These are phyloP conservation scores for Choiromyces venosus DNA, from an alignment of 495 filamentous ascomycete genomes.

Conservation along the genomic window DNA sequence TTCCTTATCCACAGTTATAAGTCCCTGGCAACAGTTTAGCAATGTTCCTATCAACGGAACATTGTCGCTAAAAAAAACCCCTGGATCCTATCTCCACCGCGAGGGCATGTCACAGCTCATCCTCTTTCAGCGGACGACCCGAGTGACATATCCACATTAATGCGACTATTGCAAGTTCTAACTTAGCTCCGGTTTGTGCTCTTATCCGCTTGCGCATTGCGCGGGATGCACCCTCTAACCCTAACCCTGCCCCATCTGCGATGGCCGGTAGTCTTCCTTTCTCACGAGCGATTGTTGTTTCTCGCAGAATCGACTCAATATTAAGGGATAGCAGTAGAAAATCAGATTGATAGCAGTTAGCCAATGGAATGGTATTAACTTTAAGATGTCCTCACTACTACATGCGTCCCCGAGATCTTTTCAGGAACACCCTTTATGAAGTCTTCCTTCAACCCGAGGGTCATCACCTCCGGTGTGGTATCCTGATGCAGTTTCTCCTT, in stretches of 20 bases:
- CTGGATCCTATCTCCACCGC: background rate
- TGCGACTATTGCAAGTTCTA: background rate
- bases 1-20: slow-evolving; percentile 18
- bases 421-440: background rate
- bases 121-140: background rate
- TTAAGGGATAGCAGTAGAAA: background rate
- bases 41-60: background rate
- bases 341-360: background rate
- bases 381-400: background rate
- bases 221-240: background rate
- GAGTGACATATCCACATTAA: background rate
- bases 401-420: background rate
- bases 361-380: background rate
- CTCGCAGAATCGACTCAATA: background rate
- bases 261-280: background rate
- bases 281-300: background rate
- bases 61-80: background rate
- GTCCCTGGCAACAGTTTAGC: background rate
- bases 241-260: background rate
- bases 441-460: background rate
- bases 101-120: background rate
- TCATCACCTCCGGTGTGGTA: background rate
- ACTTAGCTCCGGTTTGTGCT: background rate
- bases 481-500: background rate
- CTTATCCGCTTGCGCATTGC: background rate